Evolutionary conservation across 257 asterid species (phyloP).

Genomic region (Nicotiana knightiana): DNA sequence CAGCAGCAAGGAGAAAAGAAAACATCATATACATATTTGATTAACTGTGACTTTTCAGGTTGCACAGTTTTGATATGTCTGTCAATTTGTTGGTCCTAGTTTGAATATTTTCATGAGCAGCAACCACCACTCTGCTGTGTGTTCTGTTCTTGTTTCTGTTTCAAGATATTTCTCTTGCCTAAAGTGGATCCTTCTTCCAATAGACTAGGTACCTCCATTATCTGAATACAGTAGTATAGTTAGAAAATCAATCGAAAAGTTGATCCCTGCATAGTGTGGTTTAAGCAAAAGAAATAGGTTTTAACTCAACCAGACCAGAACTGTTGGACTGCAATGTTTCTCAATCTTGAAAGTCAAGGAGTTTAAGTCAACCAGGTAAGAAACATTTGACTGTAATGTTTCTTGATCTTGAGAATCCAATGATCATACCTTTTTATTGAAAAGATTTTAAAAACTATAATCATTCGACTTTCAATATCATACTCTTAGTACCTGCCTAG

Average conservation of each 20-base stretch:
- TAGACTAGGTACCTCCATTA: slow-evolving; percentile 90
- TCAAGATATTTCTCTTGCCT: slow-evolving; percentile 72
- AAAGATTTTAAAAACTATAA: too few species aligned
- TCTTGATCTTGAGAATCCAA: not conserved
- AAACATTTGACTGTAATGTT: not conserved
- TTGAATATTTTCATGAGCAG: slow-evolving; percentile 44
- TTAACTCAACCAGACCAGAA: not conserved
- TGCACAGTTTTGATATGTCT: not conserved
- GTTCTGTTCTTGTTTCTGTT: slow-evolving; percentile 68
- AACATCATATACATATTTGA: slow-evolving; percentile 4
- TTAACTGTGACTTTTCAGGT: not conserved
- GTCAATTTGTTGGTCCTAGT: not conserved
- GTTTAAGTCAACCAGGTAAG: not conserved
- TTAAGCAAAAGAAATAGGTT: not conserved
- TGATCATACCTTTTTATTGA: not conserved
- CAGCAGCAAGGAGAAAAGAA: not conserved
- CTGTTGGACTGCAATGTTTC: not conserved
- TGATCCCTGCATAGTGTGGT: not conserved
- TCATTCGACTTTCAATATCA: too few species aligned
- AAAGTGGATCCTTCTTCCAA: slow-evolving; percentile 70
- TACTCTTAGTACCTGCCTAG: not conserved
- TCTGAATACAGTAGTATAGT: slow-evolving; percentile 30
- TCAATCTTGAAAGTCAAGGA: not conserved
- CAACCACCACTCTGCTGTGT: slow-evolving; percentile 46
- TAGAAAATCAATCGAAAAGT: not conserved